Evolutionary conservation across 2,329 filamentous ascomycete species (phyloP).

Genomic region (Zymoseptoria passerinii): DNA sequence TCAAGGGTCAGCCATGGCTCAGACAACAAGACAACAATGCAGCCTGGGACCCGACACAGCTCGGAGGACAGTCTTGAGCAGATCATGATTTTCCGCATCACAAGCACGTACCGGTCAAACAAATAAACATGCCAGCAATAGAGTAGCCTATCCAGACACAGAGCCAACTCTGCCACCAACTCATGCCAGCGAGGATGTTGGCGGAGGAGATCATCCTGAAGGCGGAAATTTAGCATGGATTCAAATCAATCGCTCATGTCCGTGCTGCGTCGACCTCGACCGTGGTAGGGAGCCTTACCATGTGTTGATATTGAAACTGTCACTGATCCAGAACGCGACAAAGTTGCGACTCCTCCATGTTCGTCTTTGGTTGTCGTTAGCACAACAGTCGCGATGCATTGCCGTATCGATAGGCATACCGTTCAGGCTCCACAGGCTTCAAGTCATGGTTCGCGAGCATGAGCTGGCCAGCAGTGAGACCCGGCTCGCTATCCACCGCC

Average conservation of each 20-base stretch:
- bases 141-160: slow-evolving; percentile 60
- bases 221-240: slow-evolving; percentile 51
- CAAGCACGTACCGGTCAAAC: slow-evolving; percentile 52
- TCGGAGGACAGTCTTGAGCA: background rate
- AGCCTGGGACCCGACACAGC: background rate
- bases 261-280: background rate
- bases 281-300: background rate
- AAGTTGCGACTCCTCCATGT: slow-evolving; percentile 86
- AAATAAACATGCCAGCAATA: slow-evolving; percentile 66
- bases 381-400: background rate
- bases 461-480: slow-evolving; percentile 67
- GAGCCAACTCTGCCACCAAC: slow-evolving; percentile 43
- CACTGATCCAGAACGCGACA: slow-evolving; percentile 73
- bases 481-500: slow-evolving; percentile 66
- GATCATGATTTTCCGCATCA: background rate
- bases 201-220: slow-evolving; percentile 72
- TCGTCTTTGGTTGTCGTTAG: slow-evolving; percentile 39
- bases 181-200: slow-evolving; percentile 64
- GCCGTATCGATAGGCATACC: background rate
- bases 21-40: background rate
- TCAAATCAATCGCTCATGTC: background rate
- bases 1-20: background rate
- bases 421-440: slow-evolving; percentile 61
- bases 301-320: slow-evolving; percentile 65
- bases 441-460: slow-evolving; percentile 68